These are phyloP conservation scores for Chenopodium quinoa DNA, from an alignment of 148 eudicot genomes.

Conservation along the genomic window DNA sequence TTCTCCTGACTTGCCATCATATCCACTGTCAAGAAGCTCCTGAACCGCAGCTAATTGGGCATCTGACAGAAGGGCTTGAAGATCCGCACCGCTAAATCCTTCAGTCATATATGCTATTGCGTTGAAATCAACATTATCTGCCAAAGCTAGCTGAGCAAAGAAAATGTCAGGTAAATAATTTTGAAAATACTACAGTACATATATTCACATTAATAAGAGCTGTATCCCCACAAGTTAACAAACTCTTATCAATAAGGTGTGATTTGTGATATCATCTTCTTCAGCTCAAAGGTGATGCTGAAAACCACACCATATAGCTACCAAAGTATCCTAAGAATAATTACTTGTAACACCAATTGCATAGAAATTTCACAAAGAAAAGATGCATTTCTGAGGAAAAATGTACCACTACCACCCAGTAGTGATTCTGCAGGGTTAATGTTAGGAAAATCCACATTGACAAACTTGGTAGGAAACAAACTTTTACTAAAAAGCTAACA, in stretches of 20 bases:
- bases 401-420: no score
- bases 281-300: no score
- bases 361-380: no score
- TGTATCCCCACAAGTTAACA: neutral
- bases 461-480: no score
- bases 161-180: neutral
- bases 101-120: slow-evolving; percentile 66
- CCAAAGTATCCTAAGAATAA: no score
- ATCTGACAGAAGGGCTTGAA: slow-evolving; percentile 95
- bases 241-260: neutral
- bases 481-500: no score
- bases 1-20: slow-evolving; percentile 40
- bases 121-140: slow-evolving; percentile 61
- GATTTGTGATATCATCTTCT: neutral
- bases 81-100: slow-evolving; percentile 99
- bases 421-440: no score
- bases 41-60: slow-evolving; percentile 95
- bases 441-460: no score
- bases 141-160: slow-evolving; percentile 66
- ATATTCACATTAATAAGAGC: neutral
- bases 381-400: no score
- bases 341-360: no score
- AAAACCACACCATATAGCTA: no score
- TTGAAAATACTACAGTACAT: neutral
- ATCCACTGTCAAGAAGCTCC: slow-evolving; percentile 53